Base-by-base conservation (phyloP, 768 basidiomycete species). In the Suillus fuscotomentosus region DNA sequence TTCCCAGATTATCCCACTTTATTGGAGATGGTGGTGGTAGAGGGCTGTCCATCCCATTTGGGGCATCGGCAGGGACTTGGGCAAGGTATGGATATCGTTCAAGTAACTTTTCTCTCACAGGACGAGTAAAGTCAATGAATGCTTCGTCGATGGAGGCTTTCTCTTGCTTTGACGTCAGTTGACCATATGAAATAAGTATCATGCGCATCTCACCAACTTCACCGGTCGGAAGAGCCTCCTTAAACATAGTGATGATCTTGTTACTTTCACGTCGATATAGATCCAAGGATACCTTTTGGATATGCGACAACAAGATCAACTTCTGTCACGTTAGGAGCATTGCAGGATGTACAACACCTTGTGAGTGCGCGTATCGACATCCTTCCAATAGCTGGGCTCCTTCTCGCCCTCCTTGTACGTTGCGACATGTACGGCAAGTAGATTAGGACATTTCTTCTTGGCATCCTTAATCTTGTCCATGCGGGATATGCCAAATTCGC, bases 91-190 rank as follows among this genome's bases (percentile, higher is more conserved):
- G 92, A 71, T 90, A 94, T 48, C 87, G 81, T 57, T 85, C 82
- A 3, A 99, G 78, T 2, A 99, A 76, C 53, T 84, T 79, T 63
- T 89, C 85, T 43, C 92, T 88, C n/a, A 94, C 88, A 41, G 90
- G 89, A 10, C 82, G 82, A 3, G 95, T 92, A 63, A 99, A 85
- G 75, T 99, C 97, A 63, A 99, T 87, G 75, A 96, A 99, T 0
- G 94, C 95, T 72, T 99, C 97, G 71, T 99, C 97, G 42, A 99
- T 97, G 0, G 94, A 97, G 27, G 97, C 97, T 74, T 96, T 97
- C 77, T 99, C 97, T 95, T 73, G 56, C 38, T 50, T 45, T 31
- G 6, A 45, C 9, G 34, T 11, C 45, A 48, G 61, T 60, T 42
- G 63, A 51, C 42, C 31, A 67, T 63, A 8, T 13, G 3, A 54